phyloP scores from a whole-genome alignment of 2,329 filamentous ascomycete species.

The Colletotrichum noveboracense region DNA sequence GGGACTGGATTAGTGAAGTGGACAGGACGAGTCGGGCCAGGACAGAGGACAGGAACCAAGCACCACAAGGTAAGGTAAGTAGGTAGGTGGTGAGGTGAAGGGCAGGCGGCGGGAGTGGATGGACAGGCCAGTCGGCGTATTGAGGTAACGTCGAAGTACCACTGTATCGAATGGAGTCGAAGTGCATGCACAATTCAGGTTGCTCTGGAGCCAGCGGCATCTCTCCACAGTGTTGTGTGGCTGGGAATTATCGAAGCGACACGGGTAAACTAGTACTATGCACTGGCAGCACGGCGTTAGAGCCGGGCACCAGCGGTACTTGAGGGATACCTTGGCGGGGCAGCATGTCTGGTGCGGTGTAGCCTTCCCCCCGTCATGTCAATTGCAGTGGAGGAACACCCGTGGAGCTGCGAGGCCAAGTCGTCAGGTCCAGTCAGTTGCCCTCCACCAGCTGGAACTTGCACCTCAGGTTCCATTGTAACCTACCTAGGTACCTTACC shows the following conservation, averaged over 20 bases:
- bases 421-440: neutral
- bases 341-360: neutral
- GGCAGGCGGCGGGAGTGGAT: slow-evolving; percentile 9
- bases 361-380: neutral
- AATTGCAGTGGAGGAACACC: neutral
- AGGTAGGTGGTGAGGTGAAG: slow-evolving; percentile 7
- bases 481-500: neutral
- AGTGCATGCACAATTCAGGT: neutral
- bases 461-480: neutral
- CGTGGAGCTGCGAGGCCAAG: neutral
- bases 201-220: neutral
- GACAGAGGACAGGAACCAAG: neutral
- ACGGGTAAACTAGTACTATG: neutral
- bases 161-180: neutral
- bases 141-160: neutral
- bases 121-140: neutral
- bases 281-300: neutral
- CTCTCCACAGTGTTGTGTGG: neutral
- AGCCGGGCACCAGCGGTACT: neutral
- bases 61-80: neutral
- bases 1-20: neutral
- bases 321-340: neutral
- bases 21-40: neutral
- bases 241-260: neutral
- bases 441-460: slow-evolving; percentile 16